A percentile compares a stretch with the other conserved stretches of the same genome.
Conservation (phyloP, 176 grass and related monocot genomes). For the Bromus sterilis region DNA sequence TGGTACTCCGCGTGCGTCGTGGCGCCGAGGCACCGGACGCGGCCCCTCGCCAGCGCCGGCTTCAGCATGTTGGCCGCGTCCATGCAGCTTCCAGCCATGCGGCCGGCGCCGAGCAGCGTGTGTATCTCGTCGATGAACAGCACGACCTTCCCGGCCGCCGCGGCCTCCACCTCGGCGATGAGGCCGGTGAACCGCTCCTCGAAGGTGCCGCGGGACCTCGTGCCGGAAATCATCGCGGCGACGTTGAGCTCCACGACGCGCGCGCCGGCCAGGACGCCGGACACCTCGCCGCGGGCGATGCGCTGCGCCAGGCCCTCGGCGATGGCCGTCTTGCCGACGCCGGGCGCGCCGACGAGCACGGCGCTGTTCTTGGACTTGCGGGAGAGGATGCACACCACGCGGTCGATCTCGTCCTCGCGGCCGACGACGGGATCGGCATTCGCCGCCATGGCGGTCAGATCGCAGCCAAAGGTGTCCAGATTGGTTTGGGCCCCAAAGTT, state of each 20-base stretch:
- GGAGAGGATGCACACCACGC: conserved; percentile 64
- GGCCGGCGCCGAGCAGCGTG: conserved; percentile 63
- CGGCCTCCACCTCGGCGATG: conserved; percentile 57
- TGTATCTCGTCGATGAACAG: conserved; percentile 88
- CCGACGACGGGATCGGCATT: conserved; percentile 61
- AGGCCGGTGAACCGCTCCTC: conserved; percentile 64
- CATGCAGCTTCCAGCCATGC: conserved; percentile 46
- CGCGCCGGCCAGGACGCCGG: conserved; percentile 60
- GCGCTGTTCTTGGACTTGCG: conserved; percentile 81
- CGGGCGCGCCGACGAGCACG: conserved; percentile 60
- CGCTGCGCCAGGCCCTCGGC: conserved; percentile 75
- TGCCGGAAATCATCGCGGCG: conserved; percentile 16
- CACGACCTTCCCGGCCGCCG: conserved; percentile 75
- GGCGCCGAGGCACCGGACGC: conserved; percentile 67
- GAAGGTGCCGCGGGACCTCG: conserved; percentile 62
- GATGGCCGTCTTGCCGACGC: conserved; percentile 69
- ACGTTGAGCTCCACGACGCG: conserved; percentile 26
- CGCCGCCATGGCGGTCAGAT: conserved; percentile 51
- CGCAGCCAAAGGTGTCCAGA: conserved; percentile 36
- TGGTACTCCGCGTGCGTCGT: conserved; percentile 69
- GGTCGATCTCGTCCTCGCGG: conserved; percentile 65
- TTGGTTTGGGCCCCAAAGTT: neutral
- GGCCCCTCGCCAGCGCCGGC: conserved; percentile 69
- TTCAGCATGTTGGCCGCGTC: conserved; percentile 80
- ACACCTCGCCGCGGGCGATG: conserved; percentile 59